Conservation (phyloP, 2,329 filamentous ascomycete genomes). For the Phaeosphaeria sp. region DNA sequence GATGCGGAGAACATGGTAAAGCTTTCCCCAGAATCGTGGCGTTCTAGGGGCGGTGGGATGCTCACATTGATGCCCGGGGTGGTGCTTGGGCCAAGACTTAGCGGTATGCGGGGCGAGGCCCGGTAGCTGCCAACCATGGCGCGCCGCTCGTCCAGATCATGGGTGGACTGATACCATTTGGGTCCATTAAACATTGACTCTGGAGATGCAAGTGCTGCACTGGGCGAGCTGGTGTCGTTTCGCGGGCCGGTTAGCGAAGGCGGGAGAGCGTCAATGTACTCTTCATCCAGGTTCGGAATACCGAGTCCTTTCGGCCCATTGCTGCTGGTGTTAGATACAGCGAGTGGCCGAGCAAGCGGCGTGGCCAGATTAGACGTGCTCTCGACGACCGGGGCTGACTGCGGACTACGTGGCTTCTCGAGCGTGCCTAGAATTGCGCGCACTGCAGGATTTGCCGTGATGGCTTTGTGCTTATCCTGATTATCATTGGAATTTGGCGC, state of each 20-base stretch:
- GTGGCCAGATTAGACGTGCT: conserved; percentile 64
- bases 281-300: conserved; percentile 47
- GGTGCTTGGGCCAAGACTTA: conserved; percentile 56
- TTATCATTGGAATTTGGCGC: conserved; percentile 21
- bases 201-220: conserved; percentile 14
- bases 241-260: conserved; percentile 41
- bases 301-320: conserved; percentile 15
- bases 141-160: conserved; percentile 47
- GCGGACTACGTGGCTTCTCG: conserved; percentile 29
- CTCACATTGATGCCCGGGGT: conserved; percentile 44
- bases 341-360: conserved; percentile 58
- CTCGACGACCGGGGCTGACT: conserved; percentile 48
- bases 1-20: conserved; percentile 71
- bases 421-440: conserved; percentile 42
- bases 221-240: conserved; percentile 12
- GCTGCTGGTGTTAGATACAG: conserved; percentile 5
- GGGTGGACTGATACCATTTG: conserved; percentile 42
- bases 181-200: conserved; percentile 35
- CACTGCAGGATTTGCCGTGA: conserved; percentile 38
- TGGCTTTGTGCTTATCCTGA: conserved; percentile 29
- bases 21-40: conserved; percentile 67
- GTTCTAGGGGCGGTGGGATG: conserved; percentile 47
- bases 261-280: conserved; percentile 45
- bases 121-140: conserved; percentile 55
- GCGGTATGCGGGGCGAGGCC: conserved; percentile 56